These are phyloP conservation scores for Trametes cubensis DNA, from an alignment of 768 basidiomycete species.

Conservation along the genomic window DNA sequence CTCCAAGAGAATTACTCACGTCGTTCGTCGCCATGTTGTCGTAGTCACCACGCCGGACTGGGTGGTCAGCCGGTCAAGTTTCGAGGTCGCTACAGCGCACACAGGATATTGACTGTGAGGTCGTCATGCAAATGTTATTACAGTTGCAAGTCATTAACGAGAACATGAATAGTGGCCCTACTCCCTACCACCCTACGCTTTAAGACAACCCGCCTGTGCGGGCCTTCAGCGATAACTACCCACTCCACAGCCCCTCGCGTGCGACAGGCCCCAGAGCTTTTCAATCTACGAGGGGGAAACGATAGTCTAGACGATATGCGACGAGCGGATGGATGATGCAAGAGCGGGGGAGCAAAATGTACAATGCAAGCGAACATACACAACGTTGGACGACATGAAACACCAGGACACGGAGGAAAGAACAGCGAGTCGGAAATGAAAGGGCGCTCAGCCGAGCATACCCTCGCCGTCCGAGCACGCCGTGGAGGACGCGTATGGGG, in stretches of 20 bases:
- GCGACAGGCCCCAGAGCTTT: slow-evolving; percentile 7
- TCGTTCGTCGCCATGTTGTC: too few species aligned
- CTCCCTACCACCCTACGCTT: slow-evolving; percentile 4
- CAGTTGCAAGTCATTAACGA: slow-evolving; percentile 21
- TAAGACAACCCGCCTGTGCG: slow-evolving; percentile 3
- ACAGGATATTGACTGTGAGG: too few species aligned
- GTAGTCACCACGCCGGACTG: too few species aligned
- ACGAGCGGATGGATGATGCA: slow-evolving; percentile 8
- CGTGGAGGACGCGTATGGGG: slow-evolving; percentile 37
- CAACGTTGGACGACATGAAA: not conserved
- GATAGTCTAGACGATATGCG: slow-evolving; percentile 14
- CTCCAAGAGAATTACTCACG: too few species aligned
- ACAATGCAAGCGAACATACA: slow-evolving; percentile 17
- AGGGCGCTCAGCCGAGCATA: slow-evolving; percentile 34
- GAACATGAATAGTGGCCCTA: slow-evolving; percentile 1
- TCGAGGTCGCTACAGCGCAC: too few species aligned
- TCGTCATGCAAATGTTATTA: slow-evolving; percentile 20
- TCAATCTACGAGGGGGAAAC: slow-evolving; percentile 5
- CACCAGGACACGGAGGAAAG: not conserved
- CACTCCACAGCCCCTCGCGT: not conserved
- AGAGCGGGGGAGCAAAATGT: slow-evolving; percentile 16
- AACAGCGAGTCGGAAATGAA: not conserved
- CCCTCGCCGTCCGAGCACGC: slow-evolving; percentile 40
- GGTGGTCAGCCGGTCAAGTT: too few species aligned
- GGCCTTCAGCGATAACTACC: not conserved